Evolutionary conservation across 1,284 basidiomycete genomes (phyloP), one percentile per base, ranked within the genome.

Genomic region (Cystobasidium sp.): DNA sequence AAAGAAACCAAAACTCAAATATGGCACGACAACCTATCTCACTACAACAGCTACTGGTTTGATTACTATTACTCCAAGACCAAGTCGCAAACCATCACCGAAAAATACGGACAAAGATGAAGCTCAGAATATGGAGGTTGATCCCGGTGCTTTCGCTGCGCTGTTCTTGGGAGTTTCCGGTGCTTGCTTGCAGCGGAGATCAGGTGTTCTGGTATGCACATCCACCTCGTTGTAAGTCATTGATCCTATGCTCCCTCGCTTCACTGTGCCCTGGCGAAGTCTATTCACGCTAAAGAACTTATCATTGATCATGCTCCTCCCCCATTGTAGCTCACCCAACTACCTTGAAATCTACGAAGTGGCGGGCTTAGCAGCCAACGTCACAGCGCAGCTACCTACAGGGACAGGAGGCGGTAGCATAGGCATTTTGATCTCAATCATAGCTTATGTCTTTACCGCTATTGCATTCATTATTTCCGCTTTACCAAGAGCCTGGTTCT

Each of bases 131-230:
- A 24, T 58, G 10, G 10, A 46, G 18, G 70, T 73, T 22, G 70
- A 64, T 44, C 22, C 62, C 3, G 70, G 70, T 41, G 51, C 52
- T 22, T 73, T 73, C 20, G 61, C 70, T 20, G 70, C 39, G 3
- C 39, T 73, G 6, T 73, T 31, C 46, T 61, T 73, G 20, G 70
- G 70, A 8, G 31, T 66, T 12, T 43, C 58, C 20, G 70, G 70
- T 37, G 70, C 59, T 6, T 73, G 70, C 16, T 44, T 73, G 3
- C 70, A 73, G 53, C 49, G 55, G 53, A 31, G 70, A 37, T 65
- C 62, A 24, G 70, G 70, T 14, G 62, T 73, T n/a, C 53, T 73
- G 6, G 63, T 73, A 16, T 73, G 70, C 43, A 73, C 70, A 43
- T 55, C 70, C n/a, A 65, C 37, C 20, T 65, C 62, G 6, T 73